Evolutionary conservation across 768 basidiomycete species (phyloP).

Genomic region (Hygrophoropsis aurantiaca): DNA sequence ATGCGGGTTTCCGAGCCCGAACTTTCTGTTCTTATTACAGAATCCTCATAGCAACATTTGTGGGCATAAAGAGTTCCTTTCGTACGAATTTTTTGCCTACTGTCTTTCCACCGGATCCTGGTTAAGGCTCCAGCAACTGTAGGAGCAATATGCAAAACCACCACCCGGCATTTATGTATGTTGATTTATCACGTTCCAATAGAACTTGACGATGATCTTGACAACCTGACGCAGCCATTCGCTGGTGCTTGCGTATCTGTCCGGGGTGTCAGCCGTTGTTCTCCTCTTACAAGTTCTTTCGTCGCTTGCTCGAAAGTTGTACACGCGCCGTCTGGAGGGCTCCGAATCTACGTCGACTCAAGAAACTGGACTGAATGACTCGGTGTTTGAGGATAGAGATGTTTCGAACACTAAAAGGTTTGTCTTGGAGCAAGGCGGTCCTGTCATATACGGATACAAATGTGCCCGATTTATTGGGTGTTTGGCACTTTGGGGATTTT

Average conservation of each 20-base stretch:
- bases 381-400: slow-evolving; percentile 18
- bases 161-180: too few species aligned
- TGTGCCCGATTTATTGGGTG: slow-evolving; percentile 19
- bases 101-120: too few species aligned
- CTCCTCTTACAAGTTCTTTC: slow-evolving; percentile 3
- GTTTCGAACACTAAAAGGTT: slow-evolving; percentile 26
- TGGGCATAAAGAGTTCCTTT: too few species aligned
- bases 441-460: slow-evolving; percentile 20
- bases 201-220: too few species aligned
- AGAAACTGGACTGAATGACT: slow-evolving; percentile 4
- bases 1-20: too few species aligned
- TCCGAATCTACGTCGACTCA: slow-evolving; percentile 3
- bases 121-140: too few species aligned
- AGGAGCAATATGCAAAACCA: too few species aligned
- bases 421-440: slow-evolving; percentile 18
- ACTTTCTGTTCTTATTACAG: too few species aligned
- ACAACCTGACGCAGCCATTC: slow-evolving; percentile 9
- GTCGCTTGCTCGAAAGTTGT: slow-evolving; percentile 9
- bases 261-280: slow-evolving; percentile 6
- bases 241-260: slow-evolving; percentile 9
- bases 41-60: too few species aligned
- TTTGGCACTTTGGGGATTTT: slow-evolving; percentile 19
- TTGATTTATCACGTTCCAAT: too few species aligned
- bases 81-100: too few species aligned
- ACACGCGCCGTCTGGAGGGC: not conserved